Percentiles rank a stretch among this genome's conserved stretches.
Conservation (phyloP, 164 flowering plant genomes). For the Echeveria elegans region DNA sequence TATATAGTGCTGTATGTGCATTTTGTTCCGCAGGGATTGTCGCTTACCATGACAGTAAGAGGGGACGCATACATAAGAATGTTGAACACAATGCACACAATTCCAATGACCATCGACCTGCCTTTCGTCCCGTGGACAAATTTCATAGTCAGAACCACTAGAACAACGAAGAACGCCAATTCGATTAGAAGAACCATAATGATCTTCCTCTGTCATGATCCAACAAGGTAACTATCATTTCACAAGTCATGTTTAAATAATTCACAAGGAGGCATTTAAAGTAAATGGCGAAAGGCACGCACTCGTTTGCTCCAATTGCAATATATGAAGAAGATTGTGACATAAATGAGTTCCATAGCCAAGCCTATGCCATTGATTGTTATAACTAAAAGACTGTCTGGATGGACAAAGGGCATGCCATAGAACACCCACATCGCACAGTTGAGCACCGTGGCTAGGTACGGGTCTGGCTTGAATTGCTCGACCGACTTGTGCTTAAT, state of each 20-base stretch:
- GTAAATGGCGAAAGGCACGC: not conserved
- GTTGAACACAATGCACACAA: conserved; percentile 27
- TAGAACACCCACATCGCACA: conserved; percentile 42
- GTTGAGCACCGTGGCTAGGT: conserved; percentile 37
- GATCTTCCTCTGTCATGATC: conserved; percentile 27
- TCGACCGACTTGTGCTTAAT: conserved; percentile 23
- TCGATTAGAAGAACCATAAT: conserved; percentile 17
- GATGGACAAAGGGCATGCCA: conserved; percentile 38
- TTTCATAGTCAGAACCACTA: conserved; percentile 18
- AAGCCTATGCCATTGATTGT: conserved; percentile 38
- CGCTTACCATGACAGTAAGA: conserved; percentile 43
- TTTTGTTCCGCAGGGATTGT: no score
- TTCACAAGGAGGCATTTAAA: no score
- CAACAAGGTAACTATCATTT: not conserved
- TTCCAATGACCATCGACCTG: conserved; percentile 28
- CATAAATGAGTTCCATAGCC: conserved; percentile 23
- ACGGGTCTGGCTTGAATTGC: conserved; percentile 40
- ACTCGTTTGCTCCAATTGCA: conserved; percentile 25
- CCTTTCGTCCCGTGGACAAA: conserved; percentile 17
- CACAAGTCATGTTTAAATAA: no score
- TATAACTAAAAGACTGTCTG: conserved; percentile 29
- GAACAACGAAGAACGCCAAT: conserved; percentile 17
- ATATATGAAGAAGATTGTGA: conserved; percentile 30
- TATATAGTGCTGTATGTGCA: no score
- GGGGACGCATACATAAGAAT: conserved; percentile 44